Percentiles rank a stretch among this genome's conserved stretches.
These are phyloP conservation scores for Candida easanensis DNA, from an alignment of 805 yeast species.

Conservation along the genomic window DNA sequence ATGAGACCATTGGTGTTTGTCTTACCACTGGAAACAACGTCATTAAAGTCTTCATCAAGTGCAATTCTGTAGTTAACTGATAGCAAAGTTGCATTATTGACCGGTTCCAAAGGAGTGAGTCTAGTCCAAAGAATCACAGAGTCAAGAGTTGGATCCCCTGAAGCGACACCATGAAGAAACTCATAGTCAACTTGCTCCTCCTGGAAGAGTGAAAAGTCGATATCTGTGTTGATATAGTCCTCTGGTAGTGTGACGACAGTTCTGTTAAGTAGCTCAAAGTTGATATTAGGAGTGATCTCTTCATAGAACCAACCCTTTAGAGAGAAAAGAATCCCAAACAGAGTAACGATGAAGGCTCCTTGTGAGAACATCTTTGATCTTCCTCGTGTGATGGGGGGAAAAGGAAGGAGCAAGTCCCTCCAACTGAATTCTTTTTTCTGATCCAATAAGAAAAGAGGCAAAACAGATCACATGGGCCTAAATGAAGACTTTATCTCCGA, in stretches of 20 bases:
- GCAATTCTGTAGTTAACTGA: not conserved
- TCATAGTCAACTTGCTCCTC: not conserved
- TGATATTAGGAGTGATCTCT: conserved; percentile 8
- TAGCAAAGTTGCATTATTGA: not conserved
- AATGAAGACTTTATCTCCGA: no score
- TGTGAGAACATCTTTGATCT: no score
- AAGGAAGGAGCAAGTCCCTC: no score
- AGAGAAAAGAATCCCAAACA: no score
- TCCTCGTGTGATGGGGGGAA: no score
- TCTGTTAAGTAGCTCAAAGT: conserved; percentile 11
- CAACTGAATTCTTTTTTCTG: no score
- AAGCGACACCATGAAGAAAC: conserved; percentile 25
- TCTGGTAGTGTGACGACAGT: conserved; percentile 5
- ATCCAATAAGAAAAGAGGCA: no score
- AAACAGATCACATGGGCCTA: no score
- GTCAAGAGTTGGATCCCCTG: conserved; percentile 24
- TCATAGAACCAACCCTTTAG: no score
- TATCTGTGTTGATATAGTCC: conserved; percentile 4
- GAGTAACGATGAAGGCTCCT: no score
- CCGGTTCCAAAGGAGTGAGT: conserved; percentile 14
- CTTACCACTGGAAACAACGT: not conserved
- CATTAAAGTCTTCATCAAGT: not conserved
- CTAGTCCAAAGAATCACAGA: conserved; percentile 28
- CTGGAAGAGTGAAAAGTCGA: not conserved
- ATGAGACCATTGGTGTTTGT: conserved; percentile 11